These are phyloP conservation scores for Metschnikowia corniflorae DNA, from an alignment of 805 yeast species.

Conservation along the genomic window DNA sequence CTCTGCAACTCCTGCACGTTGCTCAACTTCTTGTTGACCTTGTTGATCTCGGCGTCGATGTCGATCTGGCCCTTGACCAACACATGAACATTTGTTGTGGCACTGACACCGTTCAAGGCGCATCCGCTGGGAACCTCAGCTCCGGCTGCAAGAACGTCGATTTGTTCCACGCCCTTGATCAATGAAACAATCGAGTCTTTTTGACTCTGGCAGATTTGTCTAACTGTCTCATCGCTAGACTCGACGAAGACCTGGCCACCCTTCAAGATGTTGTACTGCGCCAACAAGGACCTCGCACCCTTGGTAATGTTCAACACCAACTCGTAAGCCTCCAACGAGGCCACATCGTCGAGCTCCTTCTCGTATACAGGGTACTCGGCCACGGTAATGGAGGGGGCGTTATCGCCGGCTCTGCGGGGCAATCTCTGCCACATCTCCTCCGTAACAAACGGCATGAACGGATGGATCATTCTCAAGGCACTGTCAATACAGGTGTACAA, in stretches of 20 bases:
- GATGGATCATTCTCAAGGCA: constrained; percentile 89
- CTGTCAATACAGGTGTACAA: constrained; percentile 89
- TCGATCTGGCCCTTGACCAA: constrained; percentile 94
- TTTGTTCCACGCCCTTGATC: constrained; percentile 83
- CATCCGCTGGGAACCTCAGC: constrained; percentile 81
- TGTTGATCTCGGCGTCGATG: constrained; percentile 82
- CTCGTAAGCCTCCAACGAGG: constrained; percentile 74
- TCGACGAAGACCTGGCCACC: constrained; percentile 85
- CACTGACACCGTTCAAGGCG: constrained; percentile 76
- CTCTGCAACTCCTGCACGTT: constrained; percentile 59
- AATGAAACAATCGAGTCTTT: constrained; percentile 84
- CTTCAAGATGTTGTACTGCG: constrained; percentile 86
- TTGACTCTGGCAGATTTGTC: constrained; percentile 60
- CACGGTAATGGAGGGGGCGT: constrained; percentile 65
- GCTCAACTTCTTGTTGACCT: constrained; percentile 72
- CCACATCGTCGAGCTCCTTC: constrained; percentile 56
- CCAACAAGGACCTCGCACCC: constrained; percentile 84
- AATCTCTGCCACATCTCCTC: constrained; percentile 99
- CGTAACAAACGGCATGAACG: constrained; percentile 96
- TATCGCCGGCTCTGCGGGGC: constrained; percentile 78
- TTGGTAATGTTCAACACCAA: constrained; percentile 82
- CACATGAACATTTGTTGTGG: constrained; percentile 81
- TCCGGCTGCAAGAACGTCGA: constrained; percentile 55
- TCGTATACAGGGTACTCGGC: constrained; percentile 75
- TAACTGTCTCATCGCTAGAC: constrained; percentile 46